Evolutionary conservation across 2,329 filamentous ascomycete genomes (phyloP).

Genomic region (Diaporthe humulicola): DNA sequence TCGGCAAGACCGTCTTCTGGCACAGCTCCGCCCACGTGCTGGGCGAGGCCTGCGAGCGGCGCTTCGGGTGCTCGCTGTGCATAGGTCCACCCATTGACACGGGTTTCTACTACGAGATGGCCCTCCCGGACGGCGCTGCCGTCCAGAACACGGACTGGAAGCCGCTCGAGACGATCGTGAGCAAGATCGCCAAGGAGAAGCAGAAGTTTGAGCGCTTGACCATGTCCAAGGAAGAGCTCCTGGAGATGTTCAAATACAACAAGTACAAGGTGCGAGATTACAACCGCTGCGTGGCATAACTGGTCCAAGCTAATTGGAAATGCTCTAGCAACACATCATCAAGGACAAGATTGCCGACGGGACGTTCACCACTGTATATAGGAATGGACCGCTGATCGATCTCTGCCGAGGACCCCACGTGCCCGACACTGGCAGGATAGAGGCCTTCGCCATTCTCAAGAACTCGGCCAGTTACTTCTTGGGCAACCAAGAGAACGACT

Average conservation of each 20-base stretch:
- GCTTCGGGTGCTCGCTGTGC: conserved; percentile 92
- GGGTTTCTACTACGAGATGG: conserved; percentile 99
- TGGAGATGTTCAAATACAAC: conserved; percentile 98
- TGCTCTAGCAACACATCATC: conserved; percentile 87
- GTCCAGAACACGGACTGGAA: conserved; percentile 86
- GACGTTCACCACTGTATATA: conserved; percentile 93
- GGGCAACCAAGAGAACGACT: conserved; percentile 93
- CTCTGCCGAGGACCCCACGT: conserved; percentile 96
- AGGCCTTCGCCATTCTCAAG: conserved; percentile 95
- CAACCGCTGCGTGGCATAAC: background rate
- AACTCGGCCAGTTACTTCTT: conserved; percentile 81
- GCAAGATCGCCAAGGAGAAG: conserved; percentile 94
- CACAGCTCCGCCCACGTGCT: conserved; percentile 80
- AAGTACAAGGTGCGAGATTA: conserved; percentile 79
- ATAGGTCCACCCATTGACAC: conserved; percentile 93
- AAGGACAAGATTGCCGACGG: conserved; percentile 91
- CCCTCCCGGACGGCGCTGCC: conserved; percentile 76
- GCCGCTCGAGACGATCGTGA: conserved; percentile 83
- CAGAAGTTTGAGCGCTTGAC: conserved; percentile 93
- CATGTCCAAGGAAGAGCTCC: conserved; percentile 89
- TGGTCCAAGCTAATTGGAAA: background rate
- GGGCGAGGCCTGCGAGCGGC: conserved; percentile 92
- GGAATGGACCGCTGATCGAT: conserved; percentile 94
- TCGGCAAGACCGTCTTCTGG: conserved; percentile 95
- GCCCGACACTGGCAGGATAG: conserved; percentile 91